phyloP scores from a whole-genome alignment of 1,284 basidiomycete species.

The Bjerkandera adusta region DNA sequence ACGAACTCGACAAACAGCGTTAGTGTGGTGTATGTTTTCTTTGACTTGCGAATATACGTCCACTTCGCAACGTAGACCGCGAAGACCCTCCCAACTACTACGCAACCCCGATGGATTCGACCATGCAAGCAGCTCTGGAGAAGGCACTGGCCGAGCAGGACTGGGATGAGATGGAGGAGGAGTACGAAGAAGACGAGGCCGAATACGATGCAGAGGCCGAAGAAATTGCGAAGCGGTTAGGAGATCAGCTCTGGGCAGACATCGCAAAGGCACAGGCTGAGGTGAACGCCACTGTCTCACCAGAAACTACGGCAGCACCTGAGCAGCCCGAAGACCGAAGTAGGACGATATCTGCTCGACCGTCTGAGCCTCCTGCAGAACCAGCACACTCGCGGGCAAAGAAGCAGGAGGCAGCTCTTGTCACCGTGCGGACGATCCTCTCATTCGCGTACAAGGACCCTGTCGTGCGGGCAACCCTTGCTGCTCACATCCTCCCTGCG shows the following conservation, averaged over 20 bases:
- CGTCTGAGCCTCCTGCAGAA: background rate
- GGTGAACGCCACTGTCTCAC: slow-evolving; percentile 22
- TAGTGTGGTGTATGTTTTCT: too few species aligned
- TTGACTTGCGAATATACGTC: too few species aligned
- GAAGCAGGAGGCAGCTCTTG: slow-evolving; percentile 54
- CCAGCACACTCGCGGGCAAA: background rate
- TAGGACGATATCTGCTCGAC: background rate
- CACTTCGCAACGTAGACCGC: too few species aligned
- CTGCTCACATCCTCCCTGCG: slow-evolving; percentile 46
- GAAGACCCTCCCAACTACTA: too few species aligned
- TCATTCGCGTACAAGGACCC: slow-evolving; percentile 53
- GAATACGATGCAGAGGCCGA: slow-evolving; percentile 71
- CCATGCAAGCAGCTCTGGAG: slow-evolving; percentile 6
- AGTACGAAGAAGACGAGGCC: slow-evolving; percentile 52
- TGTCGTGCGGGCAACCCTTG: slow-evolving; percentile 50
- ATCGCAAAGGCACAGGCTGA: slow-evolving; percentile 61
- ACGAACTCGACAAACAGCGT: too few species aligned
- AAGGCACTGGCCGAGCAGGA: slow-evolving; percentile 18
- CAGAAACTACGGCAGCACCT: background rate
- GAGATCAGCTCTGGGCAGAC: slow-evolving; percentile 71
- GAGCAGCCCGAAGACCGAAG: background rate
- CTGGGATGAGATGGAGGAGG: slow-evolving; percentile 39
- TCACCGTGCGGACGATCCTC: slow-evolving; percentile 62
- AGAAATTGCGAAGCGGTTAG: slow-evolving; percentile 64
- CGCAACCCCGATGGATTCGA: slow-evolving; percentile 4